Base-by-base conservation (phyloP, 805 yeast species). In the Saturnispora sekii region DNA sequence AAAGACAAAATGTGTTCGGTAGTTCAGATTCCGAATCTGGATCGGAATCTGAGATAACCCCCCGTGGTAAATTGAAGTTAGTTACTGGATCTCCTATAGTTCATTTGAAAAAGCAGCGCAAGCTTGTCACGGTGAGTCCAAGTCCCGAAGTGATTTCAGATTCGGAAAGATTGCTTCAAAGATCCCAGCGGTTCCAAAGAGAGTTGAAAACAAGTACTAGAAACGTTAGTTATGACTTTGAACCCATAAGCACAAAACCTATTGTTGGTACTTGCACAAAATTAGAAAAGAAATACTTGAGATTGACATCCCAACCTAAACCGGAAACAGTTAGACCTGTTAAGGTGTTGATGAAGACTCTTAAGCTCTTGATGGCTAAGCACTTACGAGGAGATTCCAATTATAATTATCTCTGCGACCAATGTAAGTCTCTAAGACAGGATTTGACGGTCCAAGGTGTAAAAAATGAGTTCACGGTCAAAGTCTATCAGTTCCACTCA, bases 401-500 rank as follows among this genome's bases (percentile, higher is more conserved):
- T 40, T 93, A 93, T 59, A 70, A 79, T 33, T 90, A 90, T 60
- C 63, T 85, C 10, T 82, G 90, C 57, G 93, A 86, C 60, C 98
- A 90, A 63, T 76, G 90, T 58, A 90, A 89, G 63, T 84, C 97
- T 0, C 73, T 93, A 48, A 71, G 98, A 54, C 98, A 90, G 63
- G 98, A 90, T 64, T 64, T 90, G 51, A 84, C 94, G 3, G 97
- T 90, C 9, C 98, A 90, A 64, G 84, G 84, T 57, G 80, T 90
- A 37, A 81, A 81, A 54, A 78, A 78, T 55, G 79, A 74, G 37
- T 84, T 93, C 58, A 76, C 96, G 0, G 75, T 87, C 5, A 58
- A 65, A 44, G 95, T 87, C 0, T 90, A 93, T 61, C 93, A 87
- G 61, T 73, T 79, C 3, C 95, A 90, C 62, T 93, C 93, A 4